Base-by-base conservation (phyloP, 2,329 filamentous ascomycete genomes). In the Cordyceps cateniannulata region DNA sequence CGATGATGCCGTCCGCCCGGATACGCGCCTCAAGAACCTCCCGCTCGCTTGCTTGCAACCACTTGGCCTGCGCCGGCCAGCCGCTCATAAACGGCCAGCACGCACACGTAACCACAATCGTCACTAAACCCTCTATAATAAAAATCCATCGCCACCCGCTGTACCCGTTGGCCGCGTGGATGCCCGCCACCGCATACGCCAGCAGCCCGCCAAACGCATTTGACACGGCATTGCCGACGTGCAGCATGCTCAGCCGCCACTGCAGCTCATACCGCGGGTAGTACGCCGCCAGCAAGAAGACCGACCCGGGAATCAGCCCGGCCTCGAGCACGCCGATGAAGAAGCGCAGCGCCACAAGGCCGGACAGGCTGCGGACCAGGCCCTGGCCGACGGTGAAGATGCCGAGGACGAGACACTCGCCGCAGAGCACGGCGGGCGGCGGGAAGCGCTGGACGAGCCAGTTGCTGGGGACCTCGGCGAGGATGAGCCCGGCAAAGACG, bases 111-210 rank as follows among this genome's bases (percentile, higher is more conserved):
- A 61, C 59, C 32, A 54, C 53, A 20, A 61, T 25, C 7, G 59
- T 61, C 4, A 73, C 56, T 0, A 76, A 64, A 2, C 81, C 81
- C 63, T 83, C 80, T 0, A 84, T 71, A 47, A 84, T 77, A 62
- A 84, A 84, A 49, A 82, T 81, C 80, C 80, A 83, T 48, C 76
- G 73, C 79, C 78, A 81, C 12, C 78, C 77, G 0, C 66, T 67
- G 1, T 76, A 66, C 0, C 75, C 75, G 2, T 74, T 69, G 1
- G 72, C 63, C 0, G 79, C 78, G 27, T 78, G 70, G 71, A 80
- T 75, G 35, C 75, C 69, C 8, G 72, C 70, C 48, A 81, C 79
- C 0, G 66, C 76, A 60, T 71, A 76, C 0, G 79, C 78, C 0
- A 81, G 67, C 2, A 81, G 71, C 0, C 79, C 79, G 0, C 72